Evolutionary conservation across 805 yeast species (phyloP).

Genomic region (Zygosaccharomyces rouxii): DNA sequence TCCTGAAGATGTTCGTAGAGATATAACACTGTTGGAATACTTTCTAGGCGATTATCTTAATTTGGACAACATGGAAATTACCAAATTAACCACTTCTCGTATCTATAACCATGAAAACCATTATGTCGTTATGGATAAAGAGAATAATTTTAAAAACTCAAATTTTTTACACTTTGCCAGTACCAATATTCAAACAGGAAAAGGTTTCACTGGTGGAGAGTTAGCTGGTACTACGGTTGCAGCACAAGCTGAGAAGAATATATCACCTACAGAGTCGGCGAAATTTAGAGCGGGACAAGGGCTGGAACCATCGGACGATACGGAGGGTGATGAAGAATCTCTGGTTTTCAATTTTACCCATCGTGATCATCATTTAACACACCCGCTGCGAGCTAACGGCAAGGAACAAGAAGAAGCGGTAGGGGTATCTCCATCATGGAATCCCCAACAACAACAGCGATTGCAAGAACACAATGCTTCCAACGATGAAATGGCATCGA

Average conservation of each 20-base stretch:
- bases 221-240: background rate
- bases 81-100: slow-evolving; percentile 29
- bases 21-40: slow-evolving; percentile 28
- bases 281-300: too few species aligned
- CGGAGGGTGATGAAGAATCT: slow-evolving; percentile 18
- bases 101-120: slow-evolving; percentile 34
- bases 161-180: slow-evolving; percentile 25
- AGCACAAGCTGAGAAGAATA: background rate
- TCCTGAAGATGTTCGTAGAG: slow-evolving; percentile 32
- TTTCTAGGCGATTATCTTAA: slow-evolving; percentile 33
- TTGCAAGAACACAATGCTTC: background rate
- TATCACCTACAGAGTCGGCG: background rate
- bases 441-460: background rate
- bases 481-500: slow-evolving; percentile 21
- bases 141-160: slow-evolving; percentile 30
- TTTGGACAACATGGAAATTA: slow-evolving; percentile 28
- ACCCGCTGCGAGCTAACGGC: slow-evolving; percentile 2
- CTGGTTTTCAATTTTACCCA: slow-evolving; percentile 26
- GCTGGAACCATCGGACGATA: slow-evolving; percentile 8
- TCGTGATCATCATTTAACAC: slow-evolving; percentile 5
- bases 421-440: background rate
- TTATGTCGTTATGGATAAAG: slow-evolving; percentile 30
- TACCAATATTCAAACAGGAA: slow-evolving; percentile 4
- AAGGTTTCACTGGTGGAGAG: background rate
- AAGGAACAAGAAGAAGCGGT: slow-evolving; percentile 1